Evolutionary conservation across 1,139 yeast genomes (phyloP).

Genomic region (Taphrina pruni): DNA sequence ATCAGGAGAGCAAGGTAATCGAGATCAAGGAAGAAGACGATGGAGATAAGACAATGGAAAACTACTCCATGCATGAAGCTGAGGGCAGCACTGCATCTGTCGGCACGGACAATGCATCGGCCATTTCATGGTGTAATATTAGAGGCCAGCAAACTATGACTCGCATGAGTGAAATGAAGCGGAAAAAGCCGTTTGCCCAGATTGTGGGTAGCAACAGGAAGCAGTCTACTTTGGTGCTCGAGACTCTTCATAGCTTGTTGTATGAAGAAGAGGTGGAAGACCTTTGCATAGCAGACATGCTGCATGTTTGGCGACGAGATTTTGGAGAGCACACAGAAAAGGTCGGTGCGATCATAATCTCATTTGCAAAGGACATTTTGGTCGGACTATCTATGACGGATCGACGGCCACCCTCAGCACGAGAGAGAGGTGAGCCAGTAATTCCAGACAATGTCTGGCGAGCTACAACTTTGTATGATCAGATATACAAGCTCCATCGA

Average conservation of each 20-base stretch:
- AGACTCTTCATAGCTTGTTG: background rate
- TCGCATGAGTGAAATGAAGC: background rate
- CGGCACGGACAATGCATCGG: background rate
- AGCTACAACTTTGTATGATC: slow-evolving; percentile 15
- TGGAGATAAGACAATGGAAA: background rate
- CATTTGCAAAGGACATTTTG: background rate
- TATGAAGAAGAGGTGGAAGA: slow-evolving; percentile 22
- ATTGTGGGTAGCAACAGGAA: background rate
- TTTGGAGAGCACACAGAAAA: slow-evolving; percentile 5
- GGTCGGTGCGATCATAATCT: slow-evolving; percentile 5
- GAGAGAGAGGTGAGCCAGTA: background rate
- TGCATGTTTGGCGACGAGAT: slow-evolving; percentile 11
- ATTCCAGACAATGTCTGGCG: slow-evolving; percentile 14
- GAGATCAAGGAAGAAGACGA: background rate
- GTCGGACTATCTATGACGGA: background rate
- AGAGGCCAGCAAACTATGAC: too few relatives aligned
- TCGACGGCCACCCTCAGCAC: background rate
- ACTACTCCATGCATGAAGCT: background rate
- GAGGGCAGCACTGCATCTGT: background rate
- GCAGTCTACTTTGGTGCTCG: slow-evolving; percentile 6
- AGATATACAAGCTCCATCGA: slow-evolving; percentile 5
- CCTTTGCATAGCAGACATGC: slow-evolving; percentile 14
- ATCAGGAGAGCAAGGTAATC: slow-evolving; percentile 4
- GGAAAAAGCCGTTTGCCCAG: background rate
- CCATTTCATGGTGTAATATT: slow-evolving; percentile 4